Evolutionary conservation across 129 eudicot species (phyloP).

Genomic region (Centrapalus pauciflorus): DNA sequence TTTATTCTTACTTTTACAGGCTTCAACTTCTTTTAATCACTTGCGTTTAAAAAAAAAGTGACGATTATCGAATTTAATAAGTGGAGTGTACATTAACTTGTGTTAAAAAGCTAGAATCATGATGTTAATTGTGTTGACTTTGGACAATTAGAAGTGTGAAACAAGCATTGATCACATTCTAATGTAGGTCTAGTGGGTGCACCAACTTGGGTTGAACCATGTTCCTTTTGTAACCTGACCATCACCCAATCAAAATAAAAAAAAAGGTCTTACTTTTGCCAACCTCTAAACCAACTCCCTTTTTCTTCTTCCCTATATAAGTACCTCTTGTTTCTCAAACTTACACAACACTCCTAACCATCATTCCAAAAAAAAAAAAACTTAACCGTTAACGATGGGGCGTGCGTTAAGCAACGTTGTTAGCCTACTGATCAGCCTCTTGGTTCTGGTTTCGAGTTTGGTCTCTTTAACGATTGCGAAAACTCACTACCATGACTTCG

Average conservation of each 20-base stretch:
- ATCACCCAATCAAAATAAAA: constrained; percentile 31
- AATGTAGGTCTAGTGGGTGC: constrained; percentile 69
- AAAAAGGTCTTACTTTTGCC: constrained; percentile 79
- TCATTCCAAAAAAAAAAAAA: not conserved
- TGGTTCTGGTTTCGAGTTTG: constrained; percentile 42
- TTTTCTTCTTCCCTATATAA: constrained; percentile 39
- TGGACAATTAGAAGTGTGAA: constrained; percentile 19
- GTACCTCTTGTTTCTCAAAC: constrained; percentile 16
- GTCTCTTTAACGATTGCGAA: constrained; percentile 39
- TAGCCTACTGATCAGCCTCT: constrained; percentile 27
- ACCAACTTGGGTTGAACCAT: constrained; percentile 71
- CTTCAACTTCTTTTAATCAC: too few species aligned
- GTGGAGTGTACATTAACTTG: too few species aligned
- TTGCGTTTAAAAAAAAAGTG: not conserved
- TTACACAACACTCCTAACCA: constrained; percentile 33
- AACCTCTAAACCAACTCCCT: constrained; percentile 45
- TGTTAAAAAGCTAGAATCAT: constrained; percentile 18
- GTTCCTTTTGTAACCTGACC: constrained; percentile 30
- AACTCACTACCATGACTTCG: constrained; percentile 67
- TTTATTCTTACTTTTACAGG: too few species aligned
- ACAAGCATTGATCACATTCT: constrained; percentile 44
- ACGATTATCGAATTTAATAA: too few species aligned
- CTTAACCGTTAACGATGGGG: constrained; percentile 28
- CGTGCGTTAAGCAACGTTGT: constrained; percentile 6
- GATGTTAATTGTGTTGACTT: constrained; percentile 13